These are phyloP conservation scores for Effrenium voratum DNA, from an alignment of 73 alveolate species.

Conservation along the genomic window DNA sequence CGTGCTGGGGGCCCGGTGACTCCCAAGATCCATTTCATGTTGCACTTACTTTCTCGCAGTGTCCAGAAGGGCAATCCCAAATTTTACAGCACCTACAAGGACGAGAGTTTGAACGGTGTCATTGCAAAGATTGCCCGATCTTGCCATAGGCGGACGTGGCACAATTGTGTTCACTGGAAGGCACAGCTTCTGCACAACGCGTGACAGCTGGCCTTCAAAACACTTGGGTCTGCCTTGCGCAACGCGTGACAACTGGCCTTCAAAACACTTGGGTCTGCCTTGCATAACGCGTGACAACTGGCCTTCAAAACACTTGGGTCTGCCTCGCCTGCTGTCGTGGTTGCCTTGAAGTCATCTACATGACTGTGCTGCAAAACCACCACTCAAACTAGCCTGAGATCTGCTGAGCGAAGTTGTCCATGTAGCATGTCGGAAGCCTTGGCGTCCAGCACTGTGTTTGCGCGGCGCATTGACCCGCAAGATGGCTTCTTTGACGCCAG, in stretches of 20 bases:
- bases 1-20: neutral
- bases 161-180: neutral
- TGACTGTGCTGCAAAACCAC: neutral
- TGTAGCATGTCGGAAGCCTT: neutral
- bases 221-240: neutral
- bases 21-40: constrained; percentile 19
- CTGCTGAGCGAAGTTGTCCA: neutral
- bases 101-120: neutral
- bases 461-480: neutral
- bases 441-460: neutral
- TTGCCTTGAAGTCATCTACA: neutral
- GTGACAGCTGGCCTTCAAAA: too few relatives aligned
- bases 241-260: neutral
- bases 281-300: too few relatives aligned
- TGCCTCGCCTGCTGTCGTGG: neutral
- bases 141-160: constrained; percentile 31
- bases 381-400: neutral
- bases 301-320: too few relatives aligned
- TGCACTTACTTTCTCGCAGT: neutral
- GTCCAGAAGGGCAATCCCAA: constrained; percentile 25
- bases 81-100: constrained; percentile 1
- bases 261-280: too few relatives aligned
- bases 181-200: neutral
- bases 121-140: constrained; percentile 30
- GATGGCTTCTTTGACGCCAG: neutral